A percentile compares a stretch with the other conserved stretches of the same genome.
Evolutionary conservation across 139 green algal genomes (phyloP).

Genomic region (Chlamydomonas eustigma): DNA sequence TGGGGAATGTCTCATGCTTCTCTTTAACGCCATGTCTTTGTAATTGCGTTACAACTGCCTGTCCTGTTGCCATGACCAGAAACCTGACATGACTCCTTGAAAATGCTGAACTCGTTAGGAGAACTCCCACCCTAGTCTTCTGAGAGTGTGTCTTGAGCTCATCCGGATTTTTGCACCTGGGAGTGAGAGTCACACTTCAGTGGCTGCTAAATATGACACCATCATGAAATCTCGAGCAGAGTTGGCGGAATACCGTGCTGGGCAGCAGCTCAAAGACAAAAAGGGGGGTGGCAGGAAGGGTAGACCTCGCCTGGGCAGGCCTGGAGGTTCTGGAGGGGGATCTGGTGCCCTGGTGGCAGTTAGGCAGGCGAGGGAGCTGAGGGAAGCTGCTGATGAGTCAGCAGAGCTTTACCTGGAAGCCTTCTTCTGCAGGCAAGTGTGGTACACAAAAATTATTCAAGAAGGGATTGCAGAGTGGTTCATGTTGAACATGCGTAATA

Average conservation of each 20-base stretch:
- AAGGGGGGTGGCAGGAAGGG: not conserved
- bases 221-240: not conserved
- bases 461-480: no score
- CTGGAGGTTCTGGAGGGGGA: not conserved
- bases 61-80: no score
- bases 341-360: not conserved
- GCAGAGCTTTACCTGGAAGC: slow-evolving; percentile 15
- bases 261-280: not conserved
- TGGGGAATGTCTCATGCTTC: no score
- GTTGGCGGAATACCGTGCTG: not conserved
- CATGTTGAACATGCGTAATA: no score
- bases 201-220: slow-evolving; percentile 25
- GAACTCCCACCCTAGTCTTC: not conserved
- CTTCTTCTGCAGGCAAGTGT: slow-evolving; percentile 1
- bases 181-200: slow-evolving; percentile 25
- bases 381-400: slow-evolving; percentile 5
- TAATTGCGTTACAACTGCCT: no score
- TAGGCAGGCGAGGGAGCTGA: slow-evolving; percentile 2
- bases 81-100: no score
- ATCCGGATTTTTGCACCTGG: slow-evolving; percentile 26
- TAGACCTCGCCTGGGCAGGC: not conserved
- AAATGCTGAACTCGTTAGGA: no score
- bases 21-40: no score
- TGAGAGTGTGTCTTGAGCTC: slow-evolving; percentile 29
- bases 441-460: no score